phyloP scores from a whole-genome alignment of 2,329 filamentous ascomycete genomes.

The Claviceps humidiphila region DNA sequence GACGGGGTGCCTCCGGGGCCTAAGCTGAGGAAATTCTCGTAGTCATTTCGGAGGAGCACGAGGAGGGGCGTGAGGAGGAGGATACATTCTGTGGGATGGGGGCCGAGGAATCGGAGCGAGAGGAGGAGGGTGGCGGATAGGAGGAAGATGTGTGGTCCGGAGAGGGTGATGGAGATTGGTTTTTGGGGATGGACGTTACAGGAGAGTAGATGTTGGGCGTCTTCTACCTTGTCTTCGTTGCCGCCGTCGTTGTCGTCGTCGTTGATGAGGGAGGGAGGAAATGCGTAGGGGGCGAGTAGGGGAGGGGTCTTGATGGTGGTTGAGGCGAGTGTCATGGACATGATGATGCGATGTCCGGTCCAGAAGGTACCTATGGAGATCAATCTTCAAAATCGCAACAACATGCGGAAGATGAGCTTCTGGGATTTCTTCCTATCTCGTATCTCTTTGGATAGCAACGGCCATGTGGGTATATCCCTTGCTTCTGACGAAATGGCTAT shows the following conservation, averaged over 20 bases:
- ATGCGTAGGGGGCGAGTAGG: neutral
- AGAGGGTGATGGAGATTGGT: slow-evolving; percentile 39
- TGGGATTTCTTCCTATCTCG: neutral
- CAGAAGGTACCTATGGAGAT: neutral
- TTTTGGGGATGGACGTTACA: slow-evolving; percentile 28
- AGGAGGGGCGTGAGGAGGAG: slow-evolving; percentile 35
- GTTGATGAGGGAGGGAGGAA: neutral
- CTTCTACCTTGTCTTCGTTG: neutral
- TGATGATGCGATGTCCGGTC: neutral
- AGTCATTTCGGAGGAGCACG: slow-evolving; percentile 53
- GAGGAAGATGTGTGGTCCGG: slow-evolving; percentile 33
- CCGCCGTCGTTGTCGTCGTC: neutral
- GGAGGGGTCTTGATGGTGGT: neutral
- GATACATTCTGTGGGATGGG: slow-evolving; percentile 33
- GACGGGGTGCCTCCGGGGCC: slow-evolving; percentile 71
- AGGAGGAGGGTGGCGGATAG: slow-evolving; percentile 33
- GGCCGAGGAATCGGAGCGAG: slow-evolving; percentile 37
- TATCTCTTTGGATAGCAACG: neutral
- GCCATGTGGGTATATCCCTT: neutral
- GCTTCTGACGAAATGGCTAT: neutral
- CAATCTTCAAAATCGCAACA: neutral
- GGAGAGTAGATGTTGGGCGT: neutral
- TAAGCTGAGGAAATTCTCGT: slow-evolving; percentile 60
- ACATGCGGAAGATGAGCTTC: neutral
- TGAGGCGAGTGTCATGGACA: slow-evolving; percentile 4